phyloP scores from a whole-genome alignment of 1,284 basidiomycete genomes.

The Puccinia polysora region DNA sequence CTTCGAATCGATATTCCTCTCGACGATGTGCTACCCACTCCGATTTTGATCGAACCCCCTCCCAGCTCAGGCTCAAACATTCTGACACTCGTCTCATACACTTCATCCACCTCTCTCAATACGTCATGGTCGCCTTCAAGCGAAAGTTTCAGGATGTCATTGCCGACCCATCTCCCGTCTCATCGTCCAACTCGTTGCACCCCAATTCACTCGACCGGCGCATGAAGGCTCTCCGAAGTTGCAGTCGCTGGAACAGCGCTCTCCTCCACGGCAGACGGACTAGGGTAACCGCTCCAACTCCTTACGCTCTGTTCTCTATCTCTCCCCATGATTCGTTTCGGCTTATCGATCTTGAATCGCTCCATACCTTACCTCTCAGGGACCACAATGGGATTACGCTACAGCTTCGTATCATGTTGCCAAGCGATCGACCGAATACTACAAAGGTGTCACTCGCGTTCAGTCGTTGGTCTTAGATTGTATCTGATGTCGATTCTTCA shows the following conservation, averaged over 20 bases:
- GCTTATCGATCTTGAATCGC: background rate
- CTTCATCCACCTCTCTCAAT: too few relatives aligned
- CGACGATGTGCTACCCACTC: too few relatives aligned
- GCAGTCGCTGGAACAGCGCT: conserved; percentile 29
- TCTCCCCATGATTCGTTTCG: background rate
- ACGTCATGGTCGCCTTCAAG: background rate
- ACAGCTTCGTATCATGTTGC: conserved; percentile 30
- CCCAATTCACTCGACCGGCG: conserved; percentile 14
- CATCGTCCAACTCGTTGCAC: background rate
- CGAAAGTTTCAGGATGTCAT: background rate
- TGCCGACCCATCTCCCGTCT: background rate
- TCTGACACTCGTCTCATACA: too few relatives aligned
- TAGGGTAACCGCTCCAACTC: conserved; percentile 2
- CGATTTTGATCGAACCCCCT: too few relatives aligned
- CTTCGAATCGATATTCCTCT: too few relatives aligned
- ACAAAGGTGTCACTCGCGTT: conserved; percentile 15
- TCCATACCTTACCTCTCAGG: too few relatives aligned
- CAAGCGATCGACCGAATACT: conserved; percentile 2
- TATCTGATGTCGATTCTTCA: background rate
- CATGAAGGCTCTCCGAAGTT: conserved; percentile 17
- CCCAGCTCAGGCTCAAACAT: too few relatives aligned
- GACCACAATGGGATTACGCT: conserved; percentile 33
- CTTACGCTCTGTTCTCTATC: background rate
- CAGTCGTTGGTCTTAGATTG: background rate
- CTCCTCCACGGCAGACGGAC: conserved; percentile 38